Base-by-base conservation (phyloP, 2,329 filamentous ascomycete genomes). In the Pyricularia sp. region DNA sequence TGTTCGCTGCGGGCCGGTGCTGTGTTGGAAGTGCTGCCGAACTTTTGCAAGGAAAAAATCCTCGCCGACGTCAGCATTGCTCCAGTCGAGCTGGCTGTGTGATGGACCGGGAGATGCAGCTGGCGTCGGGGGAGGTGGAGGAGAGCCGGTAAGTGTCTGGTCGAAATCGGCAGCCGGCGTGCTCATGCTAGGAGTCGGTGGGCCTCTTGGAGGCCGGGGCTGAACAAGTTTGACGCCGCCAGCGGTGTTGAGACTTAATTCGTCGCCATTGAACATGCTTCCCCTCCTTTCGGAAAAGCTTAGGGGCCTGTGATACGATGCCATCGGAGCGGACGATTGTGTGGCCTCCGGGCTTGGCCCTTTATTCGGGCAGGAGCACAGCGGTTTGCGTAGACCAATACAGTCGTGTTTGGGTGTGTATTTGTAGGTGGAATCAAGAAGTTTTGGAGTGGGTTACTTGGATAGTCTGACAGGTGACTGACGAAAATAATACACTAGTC, bases 41-140 rank as follows among this genome's bases (percentile, higher is more conserved):
- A 95, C 88, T 76, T 93, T 90, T 72, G 92, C 85, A 68, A 96
- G 85, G 74, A 94, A 92, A 72, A 90, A 87, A 76, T 97, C 92
- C 77, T 97, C 92, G 75, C 92, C 88, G 70, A 93, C 90, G 61
- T 90, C 89, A 25, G 90, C 89, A 71, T 88, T 88, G 75, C 89
- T 92, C 91, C 92, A 94, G 79, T 92, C 90, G 14, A 86, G 85
- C 71, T 86, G 86, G 70, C 81, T 82, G 72, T 87, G 83, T 6
- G 85, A 84, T 7, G 88, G 88, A 1, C 88, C 87, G 4, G 88
- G 88, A 59, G 87, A 90, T 12, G 88, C 88, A 25, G 88, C 88
- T 0, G 88, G 88, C 2, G 88, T 90, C 1, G 88, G 88, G 61
- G 88, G 88, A 31, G 86, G 87, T 14, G 88, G 88, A 50, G 88